Evolutionary conservation across 768 basidiomycete genomes (phyloP), one percentile per base, ranked within the genome.

Genomic region (Psilocybe sp.): DNA sequence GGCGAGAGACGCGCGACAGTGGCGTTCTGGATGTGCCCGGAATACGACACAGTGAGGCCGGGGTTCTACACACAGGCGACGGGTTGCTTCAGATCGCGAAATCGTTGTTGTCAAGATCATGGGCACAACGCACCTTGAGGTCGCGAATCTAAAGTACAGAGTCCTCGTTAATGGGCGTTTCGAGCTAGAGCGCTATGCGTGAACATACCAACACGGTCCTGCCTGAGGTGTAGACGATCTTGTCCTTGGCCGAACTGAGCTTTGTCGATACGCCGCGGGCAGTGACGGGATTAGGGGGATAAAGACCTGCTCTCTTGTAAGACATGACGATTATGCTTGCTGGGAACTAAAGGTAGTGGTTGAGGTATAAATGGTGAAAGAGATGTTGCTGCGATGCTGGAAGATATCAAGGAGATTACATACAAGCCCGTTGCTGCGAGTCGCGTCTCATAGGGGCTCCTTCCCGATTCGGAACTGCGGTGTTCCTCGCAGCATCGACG

Each of bases 1-100:
- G 94, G 95, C 2, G 93, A 93, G 59, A 97, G 81, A 34, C 91
- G 83, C 12, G 96, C 95, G 14, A 95, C 90, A 1, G 91, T 94
- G 6, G 92, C 79, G 47, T 85, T 85, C 56, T 92, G 85, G 3
- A 85, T 79, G 67, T 97, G 94, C 23, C 88, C 89, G 39, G 81
- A 75, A 63, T 95, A 93, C 18, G 84, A 75, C 11, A 74, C 74
- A 11, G 84, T 79, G 5, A 80, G 68, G 3, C 74, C 70, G 11
- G 86, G 80, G 63, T 89, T 83, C 94, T 93, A 44, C 31, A 44
- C 31, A 13, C 15, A 14, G 20, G 14, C 7, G 11, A 12, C 7
- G 12, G 16, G n/a, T 14, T 20, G 34, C 52, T 46, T 48, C 39
- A 40, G 49, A 44, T 15, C 38, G 47, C 18, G 14, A 14, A 32